Evolutionary conservation across 805 yeast species (phyloP).

Genomic region (Schwanniomyces sp.): DNA sequence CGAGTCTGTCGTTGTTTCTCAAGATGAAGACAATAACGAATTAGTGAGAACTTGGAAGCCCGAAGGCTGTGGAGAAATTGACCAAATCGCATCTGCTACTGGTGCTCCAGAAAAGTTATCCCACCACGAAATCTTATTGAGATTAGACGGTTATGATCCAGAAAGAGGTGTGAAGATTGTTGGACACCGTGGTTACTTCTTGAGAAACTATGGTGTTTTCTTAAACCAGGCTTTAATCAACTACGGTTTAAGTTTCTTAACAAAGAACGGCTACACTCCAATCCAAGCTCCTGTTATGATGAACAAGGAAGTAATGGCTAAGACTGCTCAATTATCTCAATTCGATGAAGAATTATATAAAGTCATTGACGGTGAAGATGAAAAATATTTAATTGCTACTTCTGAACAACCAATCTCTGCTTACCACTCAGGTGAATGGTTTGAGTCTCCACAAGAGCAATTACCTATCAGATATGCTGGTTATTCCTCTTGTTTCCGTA

Average conservation of each 20-base stretch:
- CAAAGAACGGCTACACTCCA: conserved; percentile 77
- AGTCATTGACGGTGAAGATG: conserved; percentile 95
- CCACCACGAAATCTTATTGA: conserved; percentile 91
- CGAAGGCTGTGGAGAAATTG: conserved; percentile 58
- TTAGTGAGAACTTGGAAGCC: conserved; percentile 88
- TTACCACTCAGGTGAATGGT: conserved; percentile 97
- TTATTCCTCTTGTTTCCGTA: conserved; percentile 96
- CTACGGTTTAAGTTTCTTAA: conserved; percentile 86
- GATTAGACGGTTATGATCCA: conserved; percentile 97
- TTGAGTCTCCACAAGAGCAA: conserved; percentile 95
- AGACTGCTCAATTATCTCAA: conserved; percentile 96
- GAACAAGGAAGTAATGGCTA: conserved; percentile 99
- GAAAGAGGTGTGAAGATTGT: conserved; percentile 97
- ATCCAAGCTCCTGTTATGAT: conserved; percentile 99
- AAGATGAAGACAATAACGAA: conserved; percentile 89
- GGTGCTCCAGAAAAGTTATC: conserved; percentile 77
- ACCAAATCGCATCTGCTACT: conserved; percentile 72
- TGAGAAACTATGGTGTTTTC: conserved; percentile 94
- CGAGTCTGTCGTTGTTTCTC: conserved; percentile 82
- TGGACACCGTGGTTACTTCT: conserved; percentile 98
- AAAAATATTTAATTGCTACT: conserved; percentile 96
- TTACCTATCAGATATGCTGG: conserved; percentile 97
- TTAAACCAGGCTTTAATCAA: conserved; percentile 97
- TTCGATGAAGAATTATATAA: conserved; percentile 98
- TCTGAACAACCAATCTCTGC: conserved; percentile 99